A percentile compares a stretch with the other conserved stretches of the same genome.
These are phyloP conservation scores for Coemansia umbellata DNA, from an alignment of 192 early-diverging fungal genomes.

Conservation along the genomic window DNA sequence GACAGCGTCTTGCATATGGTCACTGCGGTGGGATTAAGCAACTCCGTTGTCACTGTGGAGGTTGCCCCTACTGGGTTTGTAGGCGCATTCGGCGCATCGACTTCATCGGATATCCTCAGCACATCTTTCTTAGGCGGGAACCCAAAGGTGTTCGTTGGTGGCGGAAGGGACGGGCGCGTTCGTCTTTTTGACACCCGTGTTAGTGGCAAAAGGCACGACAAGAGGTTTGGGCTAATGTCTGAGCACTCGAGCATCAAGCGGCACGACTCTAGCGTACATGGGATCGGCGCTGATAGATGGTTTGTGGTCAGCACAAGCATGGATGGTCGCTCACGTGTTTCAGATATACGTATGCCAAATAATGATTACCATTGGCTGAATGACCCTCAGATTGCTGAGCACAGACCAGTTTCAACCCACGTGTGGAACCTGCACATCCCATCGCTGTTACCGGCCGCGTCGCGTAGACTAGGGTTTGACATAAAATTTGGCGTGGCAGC, in stretches of 20 bases:
- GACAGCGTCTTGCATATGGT: background rate
- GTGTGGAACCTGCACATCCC: background rate
- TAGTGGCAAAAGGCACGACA: conserved; percentile 1
- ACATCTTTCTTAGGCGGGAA: conserved; percentile 14
- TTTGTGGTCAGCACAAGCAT: conserved; percentile 28
- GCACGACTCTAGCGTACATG: conserved; percentile 24
- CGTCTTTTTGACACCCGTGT: conserved; percentile 33
- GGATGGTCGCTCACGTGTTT: conserved; percentile 25
- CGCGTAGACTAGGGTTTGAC: conserved; percentile 24
- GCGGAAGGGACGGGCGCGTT: conserved; percentile 38
- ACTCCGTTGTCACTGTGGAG: background rate
- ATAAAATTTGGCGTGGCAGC: conserved; percentile 16
- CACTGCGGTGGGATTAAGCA: background rate
- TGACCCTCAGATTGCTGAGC: background rate
- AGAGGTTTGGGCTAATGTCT: conserved; percentile 16
- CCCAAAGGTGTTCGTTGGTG: conserved; percentile 15
- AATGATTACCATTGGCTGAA: background rate
- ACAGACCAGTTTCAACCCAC: background rate
- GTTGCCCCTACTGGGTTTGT: background rate
- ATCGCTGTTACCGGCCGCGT: background rate
- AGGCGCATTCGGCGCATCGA: conserved; percentile 5
- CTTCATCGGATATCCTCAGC: conserved; percentile 31
- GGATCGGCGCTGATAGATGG: conserved; percentile 18
- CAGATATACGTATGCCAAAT: conserved; percentile 35
- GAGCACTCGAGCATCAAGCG: background rate